phyloP scores from a whole-genome alignment of 768 basidiomycete genomes.

The Lepiota subincarnata region DNA sequence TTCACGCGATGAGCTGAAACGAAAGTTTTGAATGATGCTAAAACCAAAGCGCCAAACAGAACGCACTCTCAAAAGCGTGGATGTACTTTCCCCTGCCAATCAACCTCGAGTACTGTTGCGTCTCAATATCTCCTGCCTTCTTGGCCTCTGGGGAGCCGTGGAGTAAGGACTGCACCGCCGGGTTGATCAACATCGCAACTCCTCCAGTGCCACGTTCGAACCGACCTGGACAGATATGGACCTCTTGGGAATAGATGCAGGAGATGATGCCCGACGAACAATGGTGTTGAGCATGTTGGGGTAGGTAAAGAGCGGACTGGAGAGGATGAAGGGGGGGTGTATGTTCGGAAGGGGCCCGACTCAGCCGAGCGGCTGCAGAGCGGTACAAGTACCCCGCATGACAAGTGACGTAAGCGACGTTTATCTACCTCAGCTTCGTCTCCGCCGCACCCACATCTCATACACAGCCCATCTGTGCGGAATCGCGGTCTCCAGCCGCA shows the following conservation, averaged over 20 bases:
- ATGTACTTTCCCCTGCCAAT: slow-evolving; percentile 94
- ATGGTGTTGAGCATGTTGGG: slow-evolving; percentile 28
- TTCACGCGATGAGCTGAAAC: slow-evolving; percentile 77
- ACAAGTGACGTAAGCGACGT: slow-evolving; percentile 17
- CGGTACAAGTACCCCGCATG: background rate
- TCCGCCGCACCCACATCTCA: slow-evolving; percentile 36
- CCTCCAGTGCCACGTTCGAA: slow-evolving; percentile 9
- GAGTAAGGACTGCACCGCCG: slow-evolving; percentile 61
- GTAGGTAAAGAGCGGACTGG: slow-evolving; percentile 14
- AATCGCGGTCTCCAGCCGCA: slow-evolving; percentile 22
- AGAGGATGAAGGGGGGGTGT: slow-evolving; percentile 9
- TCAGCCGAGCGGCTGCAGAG: background rate
- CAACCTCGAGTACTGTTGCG: slow-evolving; percentile 79
- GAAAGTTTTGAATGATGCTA: slow-evolving; percentile 6
- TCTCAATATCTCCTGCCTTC: slow-evolving; percentile 70
- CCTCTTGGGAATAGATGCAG: slow-evolving; percentile 32
- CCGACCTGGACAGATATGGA: slow-evolving; percentile 63
- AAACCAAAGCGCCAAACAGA: background rate
- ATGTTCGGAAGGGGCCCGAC: slow-evolving; percentile 1
- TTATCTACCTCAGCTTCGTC: background rate
- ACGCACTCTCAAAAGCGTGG: slow-evolving; percentile 83
- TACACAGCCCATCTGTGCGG: slow-evolving; percentile 31
- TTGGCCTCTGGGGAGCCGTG: slow-evolving; percentile 94
- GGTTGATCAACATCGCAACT: slow-evolving; percentile 18
- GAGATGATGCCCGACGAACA: slow-evolving; percentile 24